Evolutionary conservation across 257 asterid genomes (phyloP).

Genomic region (Agastache rugosa): DNA sequence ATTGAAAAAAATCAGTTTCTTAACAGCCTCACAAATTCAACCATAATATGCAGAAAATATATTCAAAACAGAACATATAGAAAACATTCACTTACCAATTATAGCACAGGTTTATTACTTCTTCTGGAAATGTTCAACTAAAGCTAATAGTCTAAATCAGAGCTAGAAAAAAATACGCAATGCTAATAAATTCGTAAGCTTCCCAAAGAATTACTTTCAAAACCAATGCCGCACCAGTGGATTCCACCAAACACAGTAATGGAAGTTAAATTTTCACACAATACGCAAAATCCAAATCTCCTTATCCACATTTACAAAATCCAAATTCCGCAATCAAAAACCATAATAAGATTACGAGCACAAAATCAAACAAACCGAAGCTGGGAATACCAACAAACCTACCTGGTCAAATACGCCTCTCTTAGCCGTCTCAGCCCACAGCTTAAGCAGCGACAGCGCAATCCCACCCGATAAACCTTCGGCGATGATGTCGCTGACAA

Average conservation of each 20-base stretch:
- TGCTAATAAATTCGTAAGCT: not conserved
- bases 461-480: slow-evolving; percentile 53
- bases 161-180: not conserved
- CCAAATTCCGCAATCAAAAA: slow-evolving; percentile 8
- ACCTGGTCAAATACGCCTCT: slow-evolving; percentile 66
- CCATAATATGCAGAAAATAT: not conserved
- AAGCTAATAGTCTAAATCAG: not conserved
- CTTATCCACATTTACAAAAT: not conserved
- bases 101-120: not conserved
- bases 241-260: not conserved
- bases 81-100: not conserved
- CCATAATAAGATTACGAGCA: not conserved
- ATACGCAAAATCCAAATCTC: not conserved
- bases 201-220: not conserved
- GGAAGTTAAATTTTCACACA: not conserved
- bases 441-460: slow-evolving; percentile 53
- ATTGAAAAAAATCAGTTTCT: not conserved
- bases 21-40: not conserved
- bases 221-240: not conserved
- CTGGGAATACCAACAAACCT: slow-evolving; percentile 43
- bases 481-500: slow-evolving; percentile 52
- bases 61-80: not conserved
- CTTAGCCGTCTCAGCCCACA: slow-evolving; percentile 67
- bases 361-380: slow-evolving; percentile 6
- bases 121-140: not conserved